Base-by-base conservation (phyloP, 371 early-diverging fungal species). In the Syncephalastrum contaminatum region DNA sequence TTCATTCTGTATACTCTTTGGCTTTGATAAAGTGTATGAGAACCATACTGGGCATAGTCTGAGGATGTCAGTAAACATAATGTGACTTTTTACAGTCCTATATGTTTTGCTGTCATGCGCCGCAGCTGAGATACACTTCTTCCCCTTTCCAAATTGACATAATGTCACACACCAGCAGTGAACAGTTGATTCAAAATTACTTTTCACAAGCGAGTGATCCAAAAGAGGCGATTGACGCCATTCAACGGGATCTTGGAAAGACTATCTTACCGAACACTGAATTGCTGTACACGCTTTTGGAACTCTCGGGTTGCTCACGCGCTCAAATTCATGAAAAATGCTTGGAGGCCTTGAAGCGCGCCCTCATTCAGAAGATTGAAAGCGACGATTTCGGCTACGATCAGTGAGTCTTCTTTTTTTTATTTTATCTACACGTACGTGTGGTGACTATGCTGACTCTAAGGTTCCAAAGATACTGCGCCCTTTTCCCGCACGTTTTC, bases 211-310 rank as follows among this genome's bases (percentile, higher is more conserved):
- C 69, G 14, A 63, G 70, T 4, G 70, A 72, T 43, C 79, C 75
- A 27, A 47, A 65, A 42, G 65, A 75, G 51, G 74, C 69, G 0
- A 73, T 79, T 54, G 54, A 55, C 7, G 53, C 61, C 14, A 67
- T 79, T 45, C 79, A 75, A 53, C 57, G 55, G 6, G 62, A 67
- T 21, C 73, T 70, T 41, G 75, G 75, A 1, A 59, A 75, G 5
- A 56, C 66, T 56, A 27, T 50, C 16, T 66, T 87, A n/a, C 81
- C 79, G 8, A 78, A 72, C 18, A 74, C 84, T 18, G 72, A 77
- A 8, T 69, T 82, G 27, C 76, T 83, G 51, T 86, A 85, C 51
- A 79, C 79, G 2, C 63, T 88, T 3, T 69, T 87, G 5, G 86
- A 87, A 60, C 73, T 81, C 19, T 81, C 81, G 36, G 82, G 81